These are phyloP conservation scores for Leishmania mexicana DNA, from an alignment of 208 protist species.

Conservation along the genomic window DNA sequence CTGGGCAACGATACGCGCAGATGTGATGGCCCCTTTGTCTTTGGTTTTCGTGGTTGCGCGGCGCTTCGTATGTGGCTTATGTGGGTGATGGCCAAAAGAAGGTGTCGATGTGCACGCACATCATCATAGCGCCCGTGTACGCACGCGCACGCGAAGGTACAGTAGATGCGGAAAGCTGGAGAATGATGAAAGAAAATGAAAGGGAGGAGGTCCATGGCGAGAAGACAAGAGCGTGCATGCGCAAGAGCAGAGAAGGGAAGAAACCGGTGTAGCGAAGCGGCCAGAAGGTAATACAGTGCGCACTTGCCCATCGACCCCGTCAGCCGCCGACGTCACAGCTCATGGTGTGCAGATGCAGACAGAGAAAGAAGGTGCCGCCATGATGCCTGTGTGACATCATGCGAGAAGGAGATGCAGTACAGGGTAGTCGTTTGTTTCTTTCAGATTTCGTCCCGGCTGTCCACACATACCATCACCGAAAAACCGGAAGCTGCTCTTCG, in stretches of 20 bases:
- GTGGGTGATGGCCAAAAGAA: neutral
- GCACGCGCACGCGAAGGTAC: neutral
- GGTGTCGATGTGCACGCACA: neutral
- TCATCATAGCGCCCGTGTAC: neutral
- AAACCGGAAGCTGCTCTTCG: neutral
- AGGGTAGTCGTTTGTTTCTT: constrained; percentile 10
- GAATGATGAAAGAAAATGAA: neutral
- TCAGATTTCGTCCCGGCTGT: neutral
- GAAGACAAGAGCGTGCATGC: neutral
- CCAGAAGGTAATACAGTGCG: neutral
- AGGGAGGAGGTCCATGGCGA: neutral
- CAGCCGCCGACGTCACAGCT: neutral
- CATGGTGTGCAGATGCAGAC: neutral
- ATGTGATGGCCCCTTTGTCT: no score
- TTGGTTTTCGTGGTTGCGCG: neutral
- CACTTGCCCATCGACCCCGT: neutral
- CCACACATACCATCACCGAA: neutral
- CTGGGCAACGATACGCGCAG: neutral
- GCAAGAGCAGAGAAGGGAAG: neutral
- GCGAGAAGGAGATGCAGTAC: neutral
- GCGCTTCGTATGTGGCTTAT: neutral
- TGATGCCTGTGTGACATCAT: neutral
- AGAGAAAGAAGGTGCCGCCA: neutral
- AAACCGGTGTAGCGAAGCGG: neutral
- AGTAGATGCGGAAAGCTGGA: neutral